These are phyloP conservation scores for Telfairia occidentalis DNA, from an alignment of 331 rosid genomes.

Conservation along the genomic window DNA sequence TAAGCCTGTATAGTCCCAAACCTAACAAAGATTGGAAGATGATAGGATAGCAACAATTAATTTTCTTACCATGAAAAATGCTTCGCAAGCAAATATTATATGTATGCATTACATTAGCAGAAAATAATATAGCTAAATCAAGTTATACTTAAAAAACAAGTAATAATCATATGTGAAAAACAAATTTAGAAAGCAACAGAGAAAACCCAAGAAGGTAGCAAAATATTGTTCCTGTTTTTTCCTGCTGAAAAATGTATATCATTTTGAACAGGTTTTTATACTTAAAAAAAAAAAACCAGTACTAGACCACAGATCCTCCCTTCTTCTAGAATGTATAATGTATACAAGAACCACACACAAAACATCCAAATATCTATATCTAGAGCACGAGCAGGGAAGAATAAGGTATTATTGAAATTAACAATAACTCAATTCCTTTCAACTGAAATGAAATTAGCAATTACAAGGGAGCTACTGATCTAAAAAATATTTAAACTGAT, in stretches of 20 bases:
- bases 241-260: neutral
- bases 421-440: neutral
- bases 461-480: neutral
- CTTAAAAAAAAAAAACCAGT: neutral
- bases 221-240: neutral
- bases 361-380: neutral
- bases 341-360: neutral
- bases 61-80: neutral
- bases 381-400: neutral
- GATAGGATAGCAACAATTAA: conserved; percentile 3
- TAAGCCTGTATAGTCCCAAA: conserved; percentile 87
- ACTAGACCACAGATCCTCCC: neutral
- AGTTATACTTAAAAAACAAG: neutral
- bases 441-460: neutral
- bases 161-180: neutral
- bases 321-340: neutral
- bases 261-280: neutral
- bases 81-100: neutral
- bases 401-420: neutral
- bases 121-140: neutral
- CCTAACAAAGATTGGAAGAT: conserved; percentile 35
- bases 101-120: neutral
- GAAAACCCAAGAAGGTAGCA: neutral
- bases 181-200: neutral
- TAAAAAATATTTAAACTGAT: neutral